Evolutionary conservation across 495 filamentous ascomycete genomes (phyloP).

Genomic region (Aspergillus egyptiacus): DNA sequence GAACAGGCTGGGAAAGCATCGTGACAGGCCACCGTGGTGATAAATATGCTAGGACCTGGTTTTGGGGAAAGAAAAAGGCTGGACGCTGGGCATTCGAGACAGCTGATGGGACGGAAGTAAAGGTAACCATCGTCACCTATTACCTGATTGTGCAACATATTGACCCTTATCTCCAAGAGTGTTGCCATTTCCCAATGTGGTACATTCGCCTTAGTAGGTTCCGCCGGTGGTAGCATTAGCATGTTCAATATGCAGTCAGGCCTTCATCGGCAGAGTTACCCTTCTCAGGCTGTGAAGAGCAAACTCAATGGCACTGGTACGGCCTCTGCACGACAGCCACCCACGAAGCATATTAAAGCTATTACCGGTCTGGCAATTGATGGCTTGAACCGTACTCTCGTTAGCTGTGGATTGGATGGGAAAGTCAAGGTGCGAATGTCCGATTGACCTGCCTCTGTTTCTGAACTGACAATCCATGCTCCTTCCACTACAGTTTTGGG

Average conservation of each 20-base stretch:
- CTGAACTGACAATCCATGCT: conserved; percentile 8
- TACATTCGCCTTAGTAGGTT: conserved; percentile 90
- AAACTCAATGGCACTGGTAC: conserved; percentile 48
- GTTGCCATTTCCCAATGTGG: conserved; percentile 87
- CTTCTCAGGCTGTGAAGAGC: conserved; percentile 58
- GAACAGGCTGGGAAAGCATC: conserved; percentile 93
- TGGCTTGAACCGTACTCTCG: conserved; percentile 70
- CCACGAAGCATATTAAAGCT: conserved; percentile 67
- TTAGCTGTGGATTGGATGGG: conserved; percentile 87
- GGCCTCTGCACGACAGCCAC: conserved; percentile 34
- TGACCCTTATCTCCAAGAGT: conserved; percentile 39
- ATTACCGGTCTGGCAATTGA: conserved; percentile 85
- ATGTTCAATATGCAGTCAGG: conserved; percentile 98
- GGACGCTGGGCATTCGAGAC: conserved; percentile 92
- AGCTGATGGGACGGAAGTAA: conserved; percentile 75
- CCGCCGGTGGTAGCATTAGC: conserved; percentile 71
- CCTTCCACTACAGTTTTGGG: conserved; percentile 64
- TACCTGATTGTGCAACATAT: neutral
- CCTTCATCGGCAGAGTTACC: conserved; percentile 76
- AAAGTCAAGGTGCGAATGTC: conserved; percentile 60
- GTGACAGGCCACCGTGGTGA: conserved; percentile 90
- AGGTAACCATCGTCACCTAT: conserved; percentile 25
- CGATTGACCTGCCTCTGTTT: neutral
- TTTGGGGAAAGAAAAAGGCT: conserved; percentile 89
- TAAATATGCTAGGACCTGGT: conserved; percentile 85